A percentile compares a stretch with the other conserved stretches of the same genome.
phyloP scores from a whole-genome alignment of 2,329 filamentous ascomycete species.

The Blastomyces emzantsi region DNA sequence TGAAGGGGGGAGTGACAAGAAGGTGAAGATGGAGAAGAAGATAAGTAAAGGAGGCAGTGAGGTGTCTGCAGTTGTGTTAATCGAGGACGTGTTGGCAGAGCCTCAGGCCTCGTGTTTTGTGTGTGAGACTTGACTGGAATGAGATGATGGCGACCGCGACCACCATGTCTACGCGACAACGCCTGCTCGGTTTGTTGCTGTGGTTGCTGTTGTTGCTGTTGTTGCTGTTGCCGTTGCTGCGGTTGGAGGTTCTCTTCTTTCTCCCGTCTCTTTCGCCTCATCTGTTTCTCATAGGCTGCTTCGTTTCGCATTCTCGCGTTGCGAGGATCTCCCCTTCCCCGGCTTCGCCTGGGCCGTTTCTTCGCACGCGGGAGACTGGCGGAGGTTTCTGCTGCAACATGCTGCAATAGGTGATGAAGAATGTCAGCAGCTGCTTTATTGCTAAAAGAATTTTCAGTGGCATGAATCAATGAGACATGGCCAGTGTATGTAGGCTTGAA shows the following conservation, averaged over 20 bases:
- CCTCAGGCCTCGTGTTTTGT: not conserved
- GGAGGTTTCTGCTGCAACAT: not conserved
- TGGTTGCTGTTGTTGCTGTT: not conserved
- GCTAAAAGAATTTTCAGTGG: not conserved
- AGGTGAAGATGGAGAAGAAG: no score
- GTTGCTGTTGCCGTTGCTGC: not conserved
- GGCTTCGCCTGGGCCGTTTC: constrained; percentile 4
- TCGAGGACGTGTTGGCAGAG: not conserved
- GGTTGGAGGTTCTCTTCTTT: not conserved
- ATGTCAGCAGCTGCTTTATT: not conserved
- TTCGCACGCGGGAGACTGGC: not conserved
- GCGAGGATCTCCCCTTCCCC: constrained; percentile 12
- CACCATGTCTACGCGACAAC: not conserved
- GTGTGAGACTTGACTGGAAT: not conserved
- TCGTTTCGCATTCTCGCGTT: constrained; percentile 12
- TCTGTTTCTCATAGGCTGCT: not conserved
- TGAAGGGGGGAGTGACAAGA: not conserved
- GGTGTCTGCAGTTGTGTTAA: not conserved
- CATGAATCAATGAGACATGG: not conserved
- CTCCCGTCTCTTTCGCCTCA: not conserved
- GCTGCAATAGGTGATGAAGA: not conserved
- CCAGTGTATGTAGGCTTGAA: not conserved
- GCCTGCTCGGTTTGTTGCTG: not conserved
- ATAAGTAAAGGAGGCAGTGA: not conserved
- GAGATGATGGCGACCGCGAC: not conserved